Conservation (phyloP, 345 rosid genomes). For the Murraya koenigii region DNA sequence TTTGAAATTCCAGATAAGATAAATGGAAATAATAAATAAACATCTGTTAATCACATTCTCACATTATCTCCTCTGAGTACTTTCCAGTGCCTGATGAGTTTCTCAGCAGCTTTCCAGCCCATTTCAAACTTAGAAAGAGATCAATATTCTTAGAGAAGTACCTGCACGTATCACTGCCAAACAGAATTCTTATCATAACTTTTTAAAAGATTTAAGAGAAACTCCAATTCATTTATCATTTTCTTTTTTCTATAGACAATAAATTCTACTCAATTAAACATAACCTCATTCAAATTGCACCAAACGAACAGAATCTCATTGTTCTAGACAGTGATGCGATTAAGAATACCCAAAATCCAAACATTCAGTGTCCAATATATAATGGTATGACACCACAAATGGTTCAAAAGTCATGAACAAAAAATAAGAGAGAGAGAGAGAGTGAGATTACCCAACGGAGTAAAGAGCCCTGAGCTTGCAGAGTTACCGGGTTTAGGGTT, state of each 20-base stretch:
- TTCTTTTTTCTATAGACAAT: not conserved
- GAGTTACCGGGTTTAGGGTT: not conserved
- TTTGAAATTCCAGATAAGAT: not conserved
- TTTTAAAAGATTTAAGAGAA: not conserved
- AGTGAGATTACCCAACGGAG: not conserved
- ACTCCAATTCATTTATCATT: not conserved
- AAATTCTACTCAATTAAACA: not conserved
- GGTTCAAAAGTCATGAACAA: not conserved
- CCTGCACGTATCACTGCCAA: not conserved
- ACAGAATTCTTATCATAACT: not conserved
- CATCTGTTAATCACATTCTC: slow-evolving; percentile 17
- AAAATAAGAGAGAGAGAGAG: not conserved
- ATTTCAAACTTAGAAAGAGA: slow-evolving; percentile 25
- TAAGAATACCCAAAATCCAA: not conserved
- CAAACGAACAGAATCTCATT: not conserved
- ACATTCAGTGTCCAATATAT: not conserved
- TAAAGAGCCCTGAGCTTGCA: not conserved
- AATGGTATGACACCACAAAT: not conserved
- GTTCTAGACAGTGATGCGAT: not conserved
- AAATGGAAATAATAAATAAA: not conserved
- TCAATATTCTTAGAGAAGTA: not conserved
- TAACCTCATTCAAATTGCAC: not conserved
- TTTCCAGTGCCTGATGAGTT: slow-evolving; percentile 96
- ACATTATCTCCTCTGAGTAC: slow-evolving; percentile 92
- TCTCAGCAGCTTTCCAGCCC: slow-evolving; percentile 99